These are phyloP conservation scores for Sporothrix sp. DNA, from an alignment of 2,329 filamentous ascomycete genomes.

Conservation along the genomic window DNA sequence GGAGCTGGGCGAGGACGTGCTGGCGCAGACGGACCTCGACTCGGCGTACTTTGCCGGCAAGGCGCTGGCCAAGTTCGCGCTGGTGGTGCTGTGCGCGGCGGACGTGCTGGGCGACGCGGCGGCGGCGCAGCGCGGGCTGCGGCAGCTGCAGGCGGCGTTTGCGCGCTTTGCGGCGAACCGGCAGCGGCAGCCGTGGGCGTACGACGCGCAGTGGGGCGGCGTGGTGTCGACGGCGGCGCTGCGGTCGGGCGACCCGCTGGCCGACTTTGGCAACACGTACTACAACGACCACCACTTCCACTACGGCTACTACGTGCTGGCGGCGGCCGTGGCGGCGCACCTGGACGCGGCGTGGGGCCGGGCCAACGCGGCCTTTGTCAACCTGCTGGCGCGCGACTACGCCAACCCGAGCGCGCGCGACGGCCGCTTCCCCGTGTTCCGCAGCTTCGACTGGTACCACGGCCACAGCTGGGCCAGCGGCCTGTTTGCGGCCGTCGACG, in stretches of 20 bases:
- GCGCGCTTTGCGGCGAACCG: constrained; percentile 55
- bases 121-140: constrained; percentile 48
- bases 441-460: constrained; percentile 88
- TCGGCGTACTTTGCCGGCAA: constrained; percentile 95
- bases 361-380: constrained; percentile 68
- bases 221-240: constrained; percentile 70
- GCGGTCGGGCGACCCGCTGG: constrained; percentile 53
- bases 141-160: constrained; percentile 56
- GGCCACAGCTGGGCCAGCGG: constrained; percentile 92
- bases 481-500: constrained; percentile 58
- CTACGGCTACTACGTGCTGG: constrained; percentile 82
- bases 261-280: constrained; percentile 83
- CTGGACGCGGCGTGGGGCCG: constrained; percentile 66
- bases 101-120: constrained; percentile 51
- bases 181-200: constrained; percentile 56
- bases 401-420: constrained; percentile 67
- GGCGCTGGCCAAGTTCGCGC: constrained; percentile 63
- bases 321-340: constrained; percentile 72
- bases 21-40: constrained; percentile 60
- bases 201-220: constrained; percentile 67
- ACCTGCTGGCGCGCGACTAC: constrained; percentile 71
- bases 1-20: constrained; percentile 64
- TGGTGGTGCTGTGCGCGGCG: constrained; percentile 54
- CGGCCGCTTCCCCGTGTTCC: constrained; percentile 67
- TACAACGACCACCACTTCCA: constrained; percentile 72